A percentile compares a stretch with the other conserved stretches of the same genome.
Conservation (phyloP, 306 rosid species). For the Luffa aegyptiaca region DNA sequence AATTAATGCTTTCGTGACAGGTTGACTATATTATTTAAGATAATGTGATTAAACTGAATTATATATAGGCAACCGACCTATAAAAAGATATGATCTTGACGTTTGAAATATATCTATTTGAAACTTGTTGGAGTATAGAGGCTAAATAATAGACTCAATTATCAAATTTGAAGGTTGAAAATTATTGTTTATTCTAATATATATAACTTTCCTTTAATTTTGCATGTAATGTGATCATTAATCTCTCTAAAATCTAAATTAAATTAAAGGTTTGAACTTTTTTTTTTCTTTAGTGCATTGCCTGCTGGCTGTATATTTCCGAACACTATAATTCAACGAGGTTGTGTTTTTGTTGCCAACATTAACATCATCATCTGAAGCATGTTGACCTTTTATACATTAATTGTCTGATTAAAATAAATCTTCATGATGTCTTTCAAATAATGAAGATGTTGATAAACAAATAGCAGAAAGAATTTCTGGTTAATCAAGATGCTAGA, state of each 20-base stretch:
- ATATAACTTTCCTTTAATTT: not conserved
- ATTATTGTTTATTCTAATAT: not conserved
- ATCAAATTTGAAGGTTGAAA: not conserved
- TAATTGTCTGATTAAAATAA: too few relatives aligned
- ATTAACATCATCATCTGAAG: not conserved
- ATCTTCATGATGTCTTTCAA: not conserved
- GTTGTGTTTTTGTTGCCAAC: not conserved
- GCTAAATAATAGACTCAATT: too few relatives aligned
- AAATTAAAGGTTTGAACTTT: not conserved
- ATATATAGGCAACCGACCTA: too few relatives aligned
- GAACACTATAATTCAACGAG: not conserved
- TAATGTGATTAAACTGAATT: too few relatives aligned
- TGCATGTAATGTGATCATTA: not conserved
- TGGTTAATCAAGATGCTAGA: not conserved
- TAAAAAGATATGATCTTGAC: too few relatives aligned
- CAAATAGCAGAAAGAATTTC: not conserved
- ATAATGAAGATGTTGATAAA: too few relatives aligned
- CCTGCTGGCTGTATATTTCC: not conserved
- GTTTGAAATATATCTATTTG: too few relatives aligned
- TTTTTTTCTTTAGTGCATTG: not conserved
- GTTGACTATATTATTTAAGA: not conserved
- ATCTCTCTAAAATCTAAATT: not conserved
- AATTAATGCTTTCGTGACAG: too few relatives aligned
- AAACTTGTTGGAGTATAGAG: too few relatives aligned
- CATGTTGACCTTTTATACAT: not conserved